Evolutionary conservation across 2,329 filamentous ascomycete genomes (phyloP), one percentile per base, ranked within the genome.

Genomic region (Colletotrichum acutatum): DNA sequence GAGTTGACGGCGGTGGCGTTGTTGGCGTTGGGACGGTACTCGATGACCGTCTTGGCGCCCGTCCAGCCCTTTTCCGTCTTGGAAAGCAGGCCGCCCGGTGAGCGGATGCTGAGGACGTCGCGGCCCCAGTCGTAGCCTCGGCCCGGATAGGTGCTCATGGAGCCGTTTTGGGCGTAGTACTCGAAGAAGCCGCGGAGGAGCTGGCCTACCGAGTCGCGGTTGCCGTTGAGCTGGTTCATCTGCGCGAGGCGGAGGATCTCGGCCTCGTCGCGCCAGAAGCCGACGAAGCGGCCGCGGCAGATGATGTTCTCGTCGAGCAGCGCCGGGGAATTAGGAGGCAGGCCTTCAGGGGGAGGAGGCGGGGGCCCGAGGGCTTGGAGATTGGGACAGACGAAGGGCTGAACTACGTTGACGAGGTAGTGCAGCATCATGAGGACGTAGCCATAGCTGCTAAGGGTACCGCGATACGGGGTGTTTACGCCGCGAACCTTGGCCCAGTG

Each of bases 371-470:
- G 85, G 67, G 87, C 83, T 79, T 97, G 95, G 2, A 98, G 87
- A 78, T 98, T 98, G 0, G 94, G 94, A 71, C 94, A 91, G 22
- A 98, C 93, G 66, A 95, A 94, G 0, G 95, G 95, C 60, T 90
- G 86, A 1, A 90, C 93, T 65, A 98, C 82, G 77, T 98, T 97
- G 78, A 97, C 91, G 32, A 98, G 89, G 79, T 96, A 98, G 82
- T 98, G 95, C 19, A 98, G 85, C 5, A 97, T 91, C 95, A 98
- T 97, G 52, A 98, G 84, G 5, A 97, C 94, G 82, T 96, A 98
- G 62, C 95, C 95, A 78, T 98, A 98, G 76, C 94, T 96, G 65
- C 93, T 95, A 22, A 98, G 85, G 0, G 95, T 97, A 54, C 95
- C 95, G 49, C 92, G 92, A 79, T 97, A 97, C 2, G 94, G 91